These are phyloP conservation scores for Phyllachora maydis DNA, from an alignment of 2,329 filamentous ascomycete species.

Conservation along the genomic window DNA sequence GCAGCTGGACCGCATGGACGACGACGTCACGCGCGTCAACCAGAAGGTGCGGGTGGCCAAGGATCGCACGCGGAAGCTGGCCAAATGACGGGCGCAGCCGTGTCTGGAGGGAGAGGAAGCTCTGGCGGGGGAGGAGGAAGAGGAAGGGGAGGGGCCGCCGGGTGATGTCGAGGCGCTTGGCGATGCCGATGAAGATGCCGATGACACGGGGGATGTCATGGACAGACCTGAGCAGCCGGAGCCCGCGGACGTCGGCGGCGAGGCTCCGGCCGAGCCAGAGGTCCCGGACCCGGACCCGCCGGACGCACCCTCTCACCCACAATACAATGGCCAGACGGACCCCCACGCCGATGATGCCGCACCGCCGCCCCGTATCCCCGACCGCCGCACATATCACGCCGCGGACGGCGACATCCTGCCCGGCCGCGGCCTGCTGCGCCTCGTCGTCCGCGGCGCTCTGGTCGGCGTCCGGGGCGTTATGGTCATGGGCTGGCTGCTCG, in stretches of 20 bases:
- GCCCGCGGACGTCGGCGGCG: not conserved
- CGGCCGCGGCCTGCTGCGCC: constrained; percentile 5
- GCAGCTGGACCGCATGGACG: constrained; percentile 45
- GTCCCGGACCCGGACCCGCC: no score
- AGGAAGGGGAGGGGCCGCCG: not conserved
- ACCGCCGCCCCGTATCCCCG: no score
- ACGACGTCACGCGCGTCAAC: constrained; percentile 43
- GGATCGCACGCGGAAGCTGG: constrained; percentile 46
- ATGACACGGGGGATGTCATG: not conserved
- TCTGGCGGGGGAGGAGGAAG: constrained; percentile 1
- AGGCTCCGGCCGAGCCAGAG: no score
- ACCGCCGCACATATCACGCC: constrained; percentile 1
- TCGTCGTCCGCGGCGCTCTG: constrained; percentile 6
- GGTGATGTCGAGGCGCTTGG: not conserved
- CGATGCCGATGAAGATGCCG: not conserved
- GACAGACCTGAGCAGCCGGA: not conserved
- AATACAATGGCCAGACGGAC: no score
- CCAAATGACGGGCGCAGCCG: constrained; percentile 3
- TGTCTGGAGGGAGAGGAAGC: no score
- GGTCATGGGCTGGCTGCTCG: constrained; percentile 6
- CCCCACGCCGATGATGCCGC: no score
- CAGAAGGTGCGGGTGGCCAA: constrained; percentile 58
- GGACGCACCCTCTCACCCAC: no score
- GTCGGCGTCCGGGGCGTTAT: constrained; percentile 6
- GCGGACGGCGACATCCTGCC: constrained; percentile 5